Evolutionary conservation across 495 filamentous ascomycete genomes (phyloP).

Genomic region (Talaromyces ruber): DNA sequence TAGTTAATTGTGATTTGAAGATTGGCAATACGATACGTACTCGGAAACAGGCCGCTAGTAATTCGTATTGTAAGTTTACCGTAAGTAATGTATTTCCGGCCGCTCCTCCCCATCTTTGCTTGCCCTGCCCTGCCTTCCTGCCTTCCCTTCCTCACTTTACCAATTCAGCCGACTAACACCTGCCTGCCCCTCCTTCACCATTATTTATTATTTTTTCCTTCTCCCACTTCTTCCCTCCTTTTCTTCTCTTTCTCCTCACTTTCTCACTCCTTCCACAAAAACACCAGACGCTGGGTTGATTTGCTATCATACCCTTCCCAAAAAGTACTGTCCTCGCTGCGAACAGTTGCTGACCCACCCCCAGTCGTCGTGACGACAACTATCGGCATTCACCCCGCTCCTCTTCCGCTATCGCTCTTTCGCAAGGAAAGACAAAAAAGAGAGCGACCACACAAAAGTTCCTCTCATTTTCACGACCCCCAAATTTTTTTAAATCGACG

Average conservation of each 20-base stretch:
- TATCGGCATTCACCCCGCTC: constrained; percentile 5
- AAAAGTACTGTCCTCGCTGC: not conserved
- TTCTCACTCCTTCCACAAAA: not conserved
- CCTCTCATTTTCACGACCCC: not conserved
- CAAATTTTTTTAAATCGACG: not conserved
- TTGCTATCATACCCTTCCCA: not conserved
- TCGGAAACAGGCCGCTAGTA: not conserved
- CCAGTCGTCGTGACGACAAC: constrained; percentile 8
- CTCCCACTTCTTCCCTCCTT: not conserved
- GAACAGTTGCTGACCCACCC: constrained; percentile 5
- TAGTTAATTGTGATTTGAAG: not conserved
- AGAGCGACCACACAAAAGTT: not conserved
- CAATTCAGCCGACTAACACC: not conserved
- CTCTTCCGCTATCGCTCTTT: constrained; percentile 4
- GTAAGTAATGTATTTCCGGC: not conserved
- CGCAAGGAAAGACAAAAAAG: not conserved
- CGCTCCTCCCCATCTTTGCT: not conserved
- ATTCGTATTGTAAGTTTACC: not conserved
- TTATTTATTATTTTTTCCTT: constrained; percentile 3
- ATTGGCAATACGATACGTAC: not conserved
- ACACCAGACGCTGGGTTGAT: constrained; percentile 2
- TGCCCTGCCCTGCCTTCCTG: not conserved
- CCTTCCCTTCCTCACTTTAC: no score
- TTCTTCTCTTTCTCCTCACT: not conserved
- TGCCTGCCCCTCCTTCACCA: constrained; percentile 1